Percentiles rank a stretch among this genome's conserved stretches.
These are phyloP conservation scores for Pythium sp. DNA, from an alignment of 352 stramenopile genomes.

Conservation along the genomic window DNA sequence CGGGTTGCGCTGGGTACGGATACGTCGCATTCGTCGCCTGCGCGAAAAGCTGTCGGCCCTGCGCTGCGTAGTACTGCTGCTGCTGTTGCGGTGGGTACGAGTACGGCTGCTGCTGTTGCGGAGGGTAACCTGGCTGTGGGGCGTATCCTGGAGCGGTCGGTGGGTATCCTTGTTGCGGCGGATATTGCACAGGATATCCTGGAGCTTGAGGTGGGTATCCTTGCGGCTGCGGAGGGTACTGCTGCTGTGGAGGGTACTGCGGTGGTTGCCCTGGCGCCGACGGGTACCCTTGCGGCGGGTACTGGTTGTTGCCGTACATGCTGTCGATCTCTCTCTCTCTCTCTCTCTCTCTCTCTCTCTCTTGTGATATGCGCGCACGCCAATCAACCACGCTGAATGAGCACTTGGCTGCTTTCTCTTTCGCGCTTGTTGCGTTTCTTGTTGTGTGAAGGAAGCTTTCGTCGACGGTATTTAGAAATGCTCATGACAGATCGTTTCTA, in stretches of 20 bases:
- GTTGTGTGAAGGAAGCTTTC: background rate
- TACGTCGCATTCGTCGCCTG: conserved; percentile 45
- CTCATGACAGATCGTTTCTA: background rate
- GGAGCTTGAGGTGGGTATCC: conserved; percentile 20
- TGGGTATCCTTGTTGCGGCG: conserved; percentile 24
- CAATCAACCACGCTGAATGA: background rate
- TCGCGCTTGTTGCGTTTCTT: background rate
- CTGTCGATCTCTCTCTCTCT: background rate
- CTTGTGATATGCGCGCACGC: background rate
- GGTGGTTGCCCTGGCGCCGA: conserved; percentile 12
- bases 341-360: too few relatives aligned
- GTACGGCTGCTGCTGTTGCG: conserved; percentile 27
- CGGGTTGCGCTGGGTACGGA: conserved; percentile 20
- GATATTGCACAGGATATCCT: conserved; percentile 24
- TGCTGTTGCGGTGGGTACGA: conserved; percentile 34
- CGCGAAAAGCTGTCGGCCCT: conserved; percentile 67
- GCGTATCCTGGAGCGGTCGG: conserved; percentile 8
- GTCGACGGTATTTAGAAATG: background rate
- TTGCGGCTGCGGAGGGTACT: conserved; percentile 22
- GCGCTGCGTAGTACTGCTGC: conserved; percentile 65
- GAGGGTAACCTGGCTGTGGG: conserved; percentile 34
- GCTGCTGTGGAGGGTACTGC: conserved; percentile 12
- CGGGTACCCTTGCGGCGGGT: conserved; percentile 24
- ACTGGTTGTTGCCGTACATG: conserved; percentile 30
- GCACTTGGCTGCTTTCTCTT: background rate